Base-by-base conservation (phyloP, 768 basidiomycete genomes). In the Mycena alexandri region DNA sequence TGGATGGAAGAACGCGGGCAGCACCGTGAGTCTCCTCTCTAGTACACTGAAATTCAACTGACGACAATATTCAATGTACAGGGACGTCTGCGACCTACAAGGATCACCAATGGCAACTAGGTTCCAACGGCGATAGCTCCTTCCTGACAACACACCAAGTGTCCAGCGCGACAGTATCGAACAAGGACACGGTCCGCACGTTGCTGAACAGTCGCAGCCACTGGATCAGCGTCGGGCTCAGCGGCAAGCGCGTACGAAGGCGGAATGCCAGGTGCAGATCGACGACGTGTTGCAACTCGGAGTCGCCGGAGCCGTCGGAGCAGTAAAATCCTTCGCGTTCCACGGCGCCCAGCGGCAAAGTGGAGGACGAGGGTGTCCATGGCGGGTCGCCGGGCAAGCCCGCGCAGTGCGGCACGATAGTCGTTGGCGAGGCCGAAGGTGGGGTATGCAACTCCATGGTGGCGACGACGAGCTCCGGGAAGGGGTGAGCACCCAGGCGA, bases 401-500 rank as follows among this genome's bases (percentile, higher is more conserved):
- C 54, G 22, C 41, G 54, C 12, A 55, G 22, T 11, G 54, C 54
- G 16, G 38, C 7, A n/a, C 24, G 38, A 14, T 55, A 55, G 54
- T 33, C 29, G n/a, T 41, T 34, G n/a, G n/a, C n/a, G n/a, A n/a
- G n/a, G n/a, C 36, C n/a, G 19, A 7, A 21, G 9, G 10, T 13
- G 12, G n/a, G 19, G 52, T 21, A 19, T 21, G 11, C 52, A 54
- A 9, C 19, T 54, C 52, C n/a, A 54, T 11, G 21, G 52, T 54
- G 19, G n/a, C 48, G 33, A 33, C 38, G n/a, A 24, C 22, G 54
- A 67, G 61, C 10, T 46, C 5, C 13, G 60, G 60, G 47, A 61
- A 44, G 17, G 54, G 42, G 38, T 55, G n/a, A 62, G 48, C 5
- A 67, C 21, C 60, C 60, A 62, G 0, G 54, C 53, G 17, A 46